These are phyloP conservation scores for Pichia rugopelliculosa DNA, from an alignment of 805 yeast genomes.

Conservation along the genomic window DNA sequence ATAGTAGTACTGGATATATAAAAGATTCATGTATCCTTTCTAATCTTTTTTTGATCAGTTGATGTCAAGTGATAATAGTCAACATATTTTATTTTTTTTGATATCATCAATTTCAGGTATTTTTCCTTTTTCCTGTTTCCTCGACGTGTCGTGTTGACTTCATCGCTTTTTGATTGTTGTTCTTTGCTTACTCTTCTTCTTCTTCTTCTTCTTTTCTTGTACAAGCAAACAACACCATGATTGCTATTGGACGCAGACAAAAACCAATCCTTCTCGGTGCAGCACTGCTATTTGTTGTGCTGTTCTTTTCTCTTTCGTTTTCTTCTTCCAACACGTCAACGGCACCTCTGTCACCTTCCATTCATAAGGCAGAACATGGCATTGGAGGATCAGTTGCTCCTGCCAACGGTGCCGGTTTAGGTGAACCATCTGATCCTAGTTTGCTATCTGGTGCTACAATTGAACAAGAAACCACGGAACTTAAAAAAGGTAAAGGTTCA, in stretches of 20 bases:
- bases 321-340: not conserved
- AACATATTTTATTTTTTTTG: too few relatives aligned
- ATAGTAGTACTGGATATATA: too few relatives aligned
- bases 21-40: too few relatives aligned
- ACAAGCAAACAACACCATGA: constrained; percentile 4
- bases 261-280: constrained; percentile 9
- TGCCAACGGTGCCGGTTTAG: constrained; percentile 5
- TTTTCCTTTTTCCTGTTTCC: not conserved
- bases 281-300: constrained; percentile 1
- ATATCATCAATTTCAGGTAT: too few relatives aligned
- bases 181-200: not conserved
- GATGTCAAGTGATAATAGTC: too few relatives aligned
- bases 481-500: constrained; percentile 3
- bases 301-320: not conserved
- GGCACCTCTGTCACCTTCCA: not conserved
- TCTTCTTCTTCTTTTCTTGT: not conserved
- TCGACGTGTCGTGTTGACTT: not conserved
- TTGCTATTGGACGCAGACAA: constrained; percentile 11
- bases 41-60: too few relatives aligned
- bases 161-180: not conserved
- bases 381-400: constrained; percentile 5
- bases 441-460: constrained; percentile 14
- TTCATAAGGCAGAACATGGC: constrained; percentile 9
- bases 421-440: not conserved
- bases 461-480: constrained; percentile 11